Evolutionary conservation across 129 eudicot genomes (phyloP).

Genomic region (Arctium minus): DNA sequence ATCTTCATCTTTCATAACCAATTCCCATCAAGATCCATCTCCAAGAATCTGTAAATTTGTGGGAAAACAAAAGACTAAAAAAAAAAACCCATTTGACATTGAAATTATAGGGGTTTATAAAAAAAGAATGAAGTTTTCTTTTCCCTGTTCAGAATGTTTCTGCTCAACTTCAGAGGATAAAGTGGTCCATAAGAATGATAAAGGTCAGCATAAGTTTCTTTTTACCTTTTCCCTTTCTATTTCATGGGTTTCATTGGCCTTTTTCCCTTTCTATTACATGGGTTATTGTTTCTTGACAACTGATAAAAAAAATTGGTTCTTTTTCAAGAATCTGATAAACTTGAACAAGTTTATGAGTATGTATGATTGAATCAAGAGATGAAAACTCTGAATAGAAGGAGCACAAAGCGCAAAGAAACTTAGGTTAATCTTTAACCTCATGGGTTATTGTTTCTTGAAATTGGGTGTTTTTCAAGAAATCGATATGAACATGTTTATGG

Average conservation of each 20-base stretch:
- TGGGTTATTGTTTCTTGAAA: slow-evolving; percentile 1
- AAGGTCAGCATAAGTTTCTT: slow-evolving; percentile 26
- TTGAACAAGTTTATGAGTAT: not conserved
- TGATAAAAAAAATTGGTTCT: not conserved
- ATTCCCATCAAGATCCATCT: slow-evolving; percentile 10
- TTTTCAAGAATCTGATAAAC: not conserved
- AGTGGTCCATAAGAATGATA: slow-evolving; percentile 9
- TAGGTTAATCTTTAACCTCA: not conserved
- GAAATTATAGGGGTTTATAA: not conserved
- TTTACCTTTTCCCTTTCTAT: slow-evolving; percentile 1
- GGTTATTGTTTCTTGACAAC: slow-evolving; percentile 7
- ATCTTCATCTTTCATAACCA: slow-evolving; percentile 10
- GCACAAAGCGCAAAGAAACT: not conserved
- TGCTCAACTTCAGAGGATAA: slow-evolving; percentile 31
- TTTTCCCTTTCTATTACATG: not conserved
- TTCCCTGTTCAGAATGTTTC: slow-evolving; percentile 36
- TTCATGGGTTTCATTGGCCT: slow-evolving; percentile 9
- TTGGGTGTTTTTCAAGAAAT: not conserved
- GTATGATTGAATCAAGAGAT: not conserved
- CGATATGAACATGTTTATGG: not conserved
- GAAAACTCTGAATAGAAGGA: not conserved
- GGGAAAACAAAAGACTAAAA: not conserved
- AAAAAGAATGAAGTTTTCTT: slow-evolving; percentile 34
- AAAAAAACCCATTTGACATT: not conserved
- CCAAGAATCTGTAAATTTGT: slow-evolving; percentile 7